Percentiles rank a stretch among this genome's conserved stretches.
Conservation (phyloP, 306 rosid genomes). For the Dalbergia oliveri region DNA sequence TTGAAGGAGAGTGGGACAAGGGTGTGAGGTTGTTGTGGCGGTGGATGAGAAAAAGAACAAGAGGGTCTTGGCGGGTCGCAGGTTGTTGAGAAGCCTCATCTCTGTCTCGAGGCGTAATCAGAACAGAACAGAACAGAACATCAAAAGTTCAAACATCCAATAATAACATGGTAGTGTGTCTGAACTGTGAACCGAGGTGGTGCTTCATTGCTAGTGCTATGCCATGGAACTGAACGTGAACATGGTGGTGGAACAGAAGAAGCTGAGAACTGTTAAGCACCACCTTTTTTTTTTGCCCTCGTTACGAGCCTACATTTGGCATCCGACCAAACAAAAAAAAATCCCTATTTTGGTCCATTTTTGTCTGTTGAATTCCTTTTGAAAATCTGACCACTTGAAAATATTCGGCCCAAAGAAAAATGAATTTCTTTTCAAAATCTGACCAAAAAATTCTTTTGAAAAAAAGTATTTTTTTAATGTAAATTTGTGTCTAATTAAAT, state of each 20-base stretch:
- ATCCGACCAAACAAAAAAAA: too few relatives aligned
- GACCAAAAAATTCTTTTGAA: too few relatives aligned
- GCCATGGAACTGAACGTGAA: background rate
- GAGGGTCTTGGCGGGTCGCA: slow-evolving; percentile 44
- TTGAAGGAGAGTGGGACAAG: slow-evolving; percentile 37
- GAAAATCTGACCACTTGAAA: too few relatives aligned
- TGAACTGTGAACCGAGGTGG: slow-evolving; percentile 1
- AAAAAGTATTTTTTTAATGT: too few relatives aligned
- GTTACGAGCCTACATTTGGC: too few relatives aligned
- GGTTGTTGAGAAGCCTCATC: slow-evolving; percentile 56
- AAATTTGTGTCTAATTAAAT: too few relatives aligned
- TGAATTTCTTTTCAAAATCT: too few relatives aligned
- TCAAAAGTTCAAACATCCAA: background rate
- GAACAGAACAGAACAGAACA: background rate
- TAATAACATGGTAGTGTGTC: background rate
- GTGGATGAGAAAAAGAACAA: slow-evolving; percentile 41
- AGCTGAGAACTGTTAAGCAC: background rate
- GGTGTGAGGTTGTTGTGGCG: slow-evolving; percentile 38
- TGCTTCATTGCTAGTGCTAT: background rate
- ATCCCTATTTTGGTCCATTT: too few relatives aligned
- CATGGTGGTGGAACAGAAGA: background rate
- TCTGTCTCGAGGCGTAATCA: background rate
- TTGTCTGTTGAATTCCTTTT: too few relatives aligned
- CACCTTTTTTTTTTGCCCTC: too few relatives aligned
- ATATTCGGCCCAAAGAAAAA: too few relatives aligned